Evolutionary conservation across 2,329 filamentous ascomycete species (phyloP), one percentile per base, ranked within the genome.

Genomic region (Cryoendolithus antarcticus): DNA sequence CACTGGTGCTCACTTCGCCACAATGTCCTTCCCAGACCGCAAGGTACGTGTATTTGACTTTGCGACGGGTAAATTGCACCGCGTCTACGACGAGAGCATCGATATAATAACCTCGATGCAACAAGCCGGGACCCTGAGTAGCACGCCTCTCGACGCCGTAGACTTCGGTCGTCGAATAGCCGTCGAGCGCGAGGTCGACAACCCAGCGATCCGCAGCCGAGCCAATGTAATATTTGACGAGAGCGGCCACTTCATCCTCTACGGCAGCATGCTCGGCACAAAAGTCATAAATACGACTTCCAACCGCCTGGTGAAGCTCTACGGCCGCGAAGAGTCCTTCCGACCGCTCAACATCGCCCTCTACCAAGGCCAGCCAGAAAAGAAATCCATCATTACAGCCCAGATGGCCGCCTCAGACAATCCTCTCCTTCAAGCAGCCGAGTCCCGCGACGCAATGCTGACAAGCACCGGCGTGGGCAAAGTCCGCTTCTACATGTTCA

Each of bases 361-460:
- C 4, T 98, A 98, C 59, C 93, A 98, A 66, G 93, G 91, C 34
- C 83, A 89, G 49, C 91, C 91, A 1, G 84, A 93, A 59, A 93
- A 89, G 63, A 96, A 96, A 61, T 83, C 82, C 9, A 67, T 96
- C 10, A 83, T 91, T 3, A 98, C 93, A 0, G 82, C 96, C 15
- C 88, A 88, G 48, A 98, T 98, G 91, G 93, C 91, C 1, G 91
- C 93, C 1, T 93, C 85, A 28, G 82, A 76, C 51, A 98, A 98
- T 58, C 91, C 93, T 0, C 72, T 98, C 1, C 72, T 98, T 2
- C 84, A 91, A 55, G 88, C 95, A 66, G 85, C 91, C 1, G 89
- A 95, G 62, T 76, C 78, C 12, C 75, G 88, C 44, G 91, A 98
- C 57, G 88, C 93, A 0, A 89, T 96, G 55, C 69, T 98, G 6